Evolutionary conservation across 208 protist species (phyloP).

Genomic region (Crithidia sp.): DNA sequence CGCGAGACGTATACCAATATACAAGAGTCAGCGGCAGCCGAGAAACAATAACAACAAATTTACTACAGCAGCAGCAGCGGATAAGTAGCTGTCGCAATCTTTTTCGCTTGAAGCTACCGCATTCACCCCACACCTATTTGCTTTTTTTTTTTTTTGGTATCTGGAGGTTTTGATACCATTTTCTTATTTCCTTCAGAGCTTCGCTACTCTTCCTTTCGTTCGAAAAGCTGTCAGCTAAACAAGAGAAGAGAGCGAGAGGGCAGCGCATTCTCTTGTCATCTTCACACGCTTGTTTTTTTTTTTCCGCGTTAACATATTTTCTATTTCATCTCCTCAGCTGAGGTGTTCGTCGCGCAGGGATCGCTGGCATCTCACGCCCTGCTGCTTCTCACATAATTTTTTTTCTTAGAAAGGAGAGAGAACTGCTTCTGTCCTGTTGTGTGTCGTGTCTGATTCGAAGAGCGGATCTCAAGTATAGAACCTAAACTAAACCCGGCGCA

Average conservation of each 20-base stretch:
- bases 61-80: no score
- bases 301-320: background rate
- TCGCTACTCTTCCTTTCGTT: no score
- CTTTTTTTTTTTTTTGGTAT: background rate
- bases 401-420: background rate
- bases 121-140: no score
- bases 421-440: background rate
- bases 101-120: background rate
- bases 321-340: slow-evolving; percentile 18
- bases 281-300: slow-evolving; percentile 4
- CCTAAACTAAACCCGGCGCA: background rate
- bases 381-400: slow-evolving; percentile 3
- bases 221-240: no score
- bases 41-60: no score
- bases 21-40: no score
- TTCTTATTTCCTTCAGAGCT: no score
- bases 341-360: slow-evolving; percentile 1
- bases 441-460: background rate
- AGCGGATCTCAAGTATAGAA: background rate
- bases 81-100: background rate
- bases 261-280: background rate
- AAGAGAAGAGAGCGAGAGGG: no score
- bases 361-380: background rate
- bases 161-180: background rate
- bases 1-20: no score